Conservation (phyloP, 2,329 filamentous ascomycete species). For the Orbilia brochopaga region DNA sequence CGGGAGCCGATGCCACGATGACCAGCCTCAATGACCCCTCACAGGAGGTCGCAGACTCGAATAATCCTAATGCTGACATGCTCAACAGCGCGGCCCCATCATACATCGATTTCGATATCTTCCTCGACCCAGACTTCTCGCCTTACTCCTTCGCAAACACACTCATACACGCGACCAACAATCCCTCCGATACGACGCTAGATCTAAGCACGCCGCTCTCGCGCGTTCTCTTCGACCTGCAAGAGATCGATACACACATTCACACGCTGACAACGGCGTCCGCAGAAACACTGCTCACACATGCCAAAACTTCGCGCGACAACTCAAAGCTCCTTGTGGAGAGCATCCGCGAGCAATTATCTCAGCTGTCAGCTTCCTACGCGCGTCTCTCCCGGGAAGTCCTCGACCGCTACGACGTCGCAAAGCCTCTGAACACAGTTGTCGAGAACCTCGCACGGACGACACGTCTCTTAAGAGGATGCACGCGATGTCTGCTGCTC, state of each 20-base stretch:
- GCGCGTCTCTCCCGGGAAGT: conserved; percentile 85
- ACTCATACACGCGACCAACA: conserved; percentile 88
- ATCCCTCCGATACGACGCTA: conserved; percentile 83
- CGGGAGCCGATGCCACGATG: conserved; percentile 18
- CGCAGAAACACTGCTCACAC: conserved; percentile 77
- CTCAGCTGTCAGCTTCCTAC: conserved; percentile 82
- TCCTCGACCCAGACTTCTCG: conserved; percentile 82
- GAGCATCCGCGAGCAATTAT: conserved; percentile 80
- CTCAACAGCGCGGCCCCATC: conserved; percentile 59
- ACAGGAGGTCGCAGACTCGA: conserved; percentile 27
- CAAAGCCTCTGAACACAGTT: conserved; percentile 79
- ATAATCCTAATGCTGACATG: conserved; percentile 17
- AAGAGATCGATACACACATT: conserved; percentile 96
- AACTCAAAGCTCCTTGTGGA: conserved; percentile 74
- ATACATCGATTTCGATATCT: conserved; percentile 95
- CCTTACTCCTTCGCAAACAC: conserved; percentile 83
- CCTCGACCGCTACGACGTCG: conserved; percentile 80
- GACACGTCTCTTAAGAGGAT: conserved; percentile 74
- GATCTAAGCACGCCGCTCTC: conserved; percentile 94
- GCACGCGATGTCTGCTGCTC: conserved; percentile 78
- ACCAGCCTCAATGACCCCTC: conserved; percentile 28
- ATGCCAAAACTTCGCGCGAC: conserved; percentile 76
- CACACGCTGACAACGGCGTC: conserved; percentile 84
- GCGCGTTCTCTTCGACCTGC: conserved; percentile 91
- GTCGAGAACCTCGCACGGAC: conserved; percentile 81